These are phyloP conservation scores for Voacanga thouarsii DNA, from an alignment of 257 asterid species.

Conservation along the genomic window DNA sequence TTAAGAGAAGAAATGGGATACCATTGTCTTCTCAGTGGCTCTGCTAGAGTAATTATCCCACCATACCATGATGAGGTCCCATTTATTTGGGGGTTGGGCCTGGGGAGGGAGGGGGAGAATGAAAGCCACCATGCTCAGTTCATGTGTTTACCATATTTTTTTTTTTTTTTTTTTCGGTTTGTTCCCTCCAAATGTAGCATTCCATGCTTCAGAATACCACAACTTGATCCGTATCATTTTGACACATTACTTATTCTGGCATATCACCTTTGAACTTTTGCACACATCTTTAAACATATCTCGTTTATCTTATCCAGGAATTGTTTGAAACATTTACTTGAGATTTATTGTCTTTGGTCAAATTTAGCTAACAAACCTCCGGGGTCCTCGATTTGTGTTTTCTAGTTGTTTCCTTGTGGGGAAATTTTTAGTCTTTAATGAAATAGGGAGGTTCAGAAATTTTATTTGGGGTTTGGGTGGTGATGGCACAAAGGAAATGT, in stretches of 20 bases:
- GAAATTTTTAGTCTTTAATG: too few species aligned
- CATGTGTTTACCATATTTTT: background rate
- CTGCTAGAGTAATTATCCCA: background rate
- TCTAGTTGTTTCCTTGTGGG: too few species aligned
- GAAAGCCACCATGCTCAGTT: background rate
- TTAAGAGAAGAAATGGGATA: background rate
- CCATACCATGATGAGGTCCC: background rate
- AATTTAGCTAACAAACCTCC: background rate
- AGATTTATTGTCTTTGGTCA: background rate
- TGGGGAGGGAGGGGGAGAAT: background rate
- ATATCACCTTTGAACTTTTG: background rate
- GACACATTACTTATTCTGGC: background rate
- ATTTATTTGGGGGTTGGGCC: background rate
- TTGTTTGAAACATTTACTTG: background rate
- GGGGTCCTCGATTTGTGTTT: background rate
- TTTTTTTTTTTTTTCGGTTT: too few species aligned
- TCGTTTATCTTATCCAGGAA: background rate
- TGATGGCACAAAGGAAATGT: too few species aligned
- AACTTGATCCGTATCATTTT: background rate
- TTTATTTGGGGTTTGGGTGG: too few species aligned
- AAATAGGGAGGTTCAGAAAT: too few species aligned
- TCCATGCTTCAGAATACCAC: background rate
- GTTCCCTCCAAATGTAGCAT: background rate
- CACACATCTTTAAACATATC: background rate
- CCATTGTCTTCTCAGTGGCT: background rate